Conservation (phyloP, 345 rosid genomes). For the Atalantia buxifolia region DNA sequence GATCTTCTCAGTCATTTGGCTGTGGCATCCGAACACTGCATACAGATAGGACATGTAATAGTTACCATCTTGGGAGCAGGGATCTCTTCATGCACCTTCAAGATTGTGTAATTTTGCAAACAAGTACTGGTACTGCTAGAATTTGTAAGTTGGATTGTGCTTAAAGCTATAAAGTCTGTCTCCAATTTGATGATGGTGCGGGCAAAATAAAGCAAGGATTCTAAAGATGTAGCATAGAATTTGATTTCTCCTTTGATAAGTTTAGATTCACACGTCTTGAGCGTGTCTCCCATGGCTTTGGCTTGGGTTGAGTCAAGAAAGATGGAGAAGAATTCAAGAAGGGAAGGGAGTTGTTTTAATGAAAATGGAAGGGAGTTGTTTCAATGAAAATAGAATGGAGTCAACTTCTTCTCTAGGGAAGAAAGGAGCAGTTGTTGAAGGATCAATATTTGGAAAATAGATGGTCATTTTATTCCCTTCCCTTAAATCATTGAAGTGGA, state of each 20-base stretch:
- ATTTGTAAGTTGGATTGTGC: constrained; percentile 23
- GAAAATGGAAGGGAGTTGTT: not conserved
- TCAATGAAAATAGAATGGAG: no score
- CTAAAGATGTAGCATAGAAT: constrained; percentile 18
- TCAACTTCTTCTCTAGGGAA: not conserved
- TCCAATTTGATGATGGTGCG: constrained; percentile 18
- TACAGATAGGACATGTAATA: constrained; percentile 41
- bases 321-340: constrained; percentile 20
- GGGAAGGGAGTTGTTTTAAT: not conserved
- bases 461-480: constrained; percentile 10
- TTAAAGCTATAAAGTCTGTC: constrained; percentile 7
- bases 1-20: constrained; percentile 21
- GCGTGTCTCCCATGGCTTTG: constrained; percentile 15
- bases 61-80: constrained; percentile 29
- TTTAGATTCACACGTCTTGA: constrained; percentile 11
- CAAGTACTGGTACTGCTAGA: not conserved
- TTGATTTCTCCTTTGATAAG: constrained; percentile 24
- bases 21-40: constrained; percentile 39
- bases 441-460: constrained; percentile 29
- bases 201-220: constrained; percentile 24
- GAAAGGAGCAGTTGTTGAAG: constrained; percentile 29
- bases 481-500: constrained; percentile 21
- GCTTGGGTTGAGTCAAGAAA: constrained; percentile 19
- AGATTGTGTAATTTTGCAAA: constrained; percentile 35
- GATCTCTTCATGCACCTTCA: constrained; percentile 23